Base-by-base conservation (phyloP, 1,139 yeast species). In the Lodderomyces margitis region DNA sequence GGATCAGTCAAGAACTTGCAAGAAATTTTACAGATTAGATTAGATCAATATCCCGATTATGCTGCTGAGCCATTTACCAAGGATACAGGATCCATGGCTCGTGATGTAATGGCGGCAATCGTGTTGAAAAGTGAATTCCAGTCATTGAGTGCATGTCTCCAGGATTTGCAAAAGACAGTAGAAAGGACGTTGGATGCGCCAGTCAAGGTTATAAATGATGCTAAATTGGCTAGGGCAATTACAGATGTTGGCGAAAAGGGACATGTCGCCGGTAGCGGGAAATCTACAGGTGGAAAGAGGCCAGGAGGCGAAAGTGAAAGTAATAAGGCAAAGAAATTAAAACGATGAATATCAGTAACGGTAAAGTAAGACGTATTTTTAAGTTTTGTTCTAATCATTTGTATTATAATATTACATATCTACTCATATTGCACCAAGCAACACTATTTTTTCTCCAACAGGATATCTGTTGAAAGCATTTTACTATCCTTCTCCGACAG, bases 61-160 rank as follows among this genome's bases (percentile, higher is more conserved):
- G 52, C 67, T 43, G 27, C 65, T 46, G 52, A 62, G 54, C 53
- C 57, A 16, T 47, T 53, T 44, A 36, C 5, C 46, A 43, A 4
- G 11, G 37, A 33, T 21, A 17, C 17, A 3, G 30, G 42, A 4
- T 43, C 50, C 10, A 35, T 41, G 28, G 40, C 45, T 16, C 53
- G 62, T 57, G 64, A 44, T 24, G 41, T 56, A 30, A 68, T 82
- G 77, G 82, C 87, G 1, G 58, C 66, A 21, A 62, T 75, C 32
- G 83, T 83, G 0, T 58, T 83, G 31, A 65, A 65, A 40, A 74
- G 74, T 1, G 94, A 85, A 56, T 69, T 68, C 38, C 57, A 61
- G 21, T 73, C 85, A 2, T 58, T 84, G 23, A 56, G 57, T 15
- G 64, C 59, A 33, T 75, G 83, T 43, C 50, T 61, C 19, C 60